Evolutionary conservation across 2,329 filamentous ascomycete species (phyloP).

Genomic region (Chaetomium globosum): DNA sequence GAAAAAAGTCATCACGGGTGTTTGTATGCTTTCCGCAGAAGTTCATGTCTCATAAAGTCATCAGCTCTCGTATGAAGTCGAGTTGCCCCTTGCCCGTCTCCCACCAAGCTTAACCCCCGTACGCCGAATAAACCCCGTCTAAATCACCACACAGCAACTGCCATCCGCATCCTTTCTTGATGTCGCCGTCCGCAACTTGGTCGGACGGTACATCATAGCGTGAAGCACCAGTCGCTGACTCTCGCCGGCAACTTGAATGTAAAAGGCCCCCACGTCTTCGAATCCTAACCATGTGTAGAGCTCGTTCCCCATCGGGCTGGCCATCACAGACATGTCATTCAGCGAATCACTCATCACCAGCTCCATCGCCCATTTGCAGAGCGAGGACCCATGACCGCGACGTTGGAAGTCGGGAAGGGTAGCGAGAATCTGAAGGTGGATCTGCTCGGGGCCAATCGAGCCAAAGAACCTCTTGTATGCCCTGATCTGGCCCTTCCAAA

Average conservation of each 20-base stretch:
- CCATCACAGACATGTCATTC: slow-evolving; percentile 34
- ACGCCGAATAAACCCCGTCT: background rate
- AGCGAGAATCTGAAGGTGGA: slow-evolving; percentile 36
- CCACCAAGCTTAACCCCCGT: background rate
- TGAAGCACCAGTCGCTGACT: slow-evolving; percentile 31
- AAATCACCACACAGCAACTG: slow-evolving; percentile 8
- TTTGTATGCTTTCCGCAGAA: background rate
- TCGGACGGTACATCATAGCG: slow-evolving; percentile 34
- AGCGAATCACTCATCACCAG: slow-evolving; percentile 27
- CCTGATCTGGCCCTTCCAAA: slow-evolving; percentile 32
- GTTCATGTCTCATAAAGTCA: background rate
- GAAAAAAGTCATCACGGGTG: background rate
- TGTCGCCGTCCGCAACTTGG: slow-evolving; percentile 1
- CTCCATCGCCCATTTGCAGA: slow-evolving; percentile 35
- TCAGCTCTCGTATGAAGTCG: background rate
- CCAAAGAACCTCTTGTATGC: slow-evolving; percentile 33
- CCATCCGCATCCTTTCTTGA: background rate
- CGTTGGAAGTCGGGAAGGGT: slow-evolving; percentile 34
- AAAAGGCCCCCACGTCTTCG: slow-evolving; percentile 23
- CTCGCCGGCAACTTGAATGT: slow-evolving; percentile 33
- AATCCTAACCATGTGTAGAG: slow-evolving; percentile 33
- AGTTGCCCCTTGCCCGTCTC: background rate
- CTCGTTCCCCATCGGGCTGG: slow-evolving; percentile 35
- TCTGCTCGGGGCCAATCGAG: slow-evolving; percentile 32
- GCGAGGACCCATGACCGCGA: slow-evolving; percentile 31